Conservation (phyloP, 2,329 filamentous ascomycete species). For the Stagonosporopsis cucurbitacearum region DNA sequence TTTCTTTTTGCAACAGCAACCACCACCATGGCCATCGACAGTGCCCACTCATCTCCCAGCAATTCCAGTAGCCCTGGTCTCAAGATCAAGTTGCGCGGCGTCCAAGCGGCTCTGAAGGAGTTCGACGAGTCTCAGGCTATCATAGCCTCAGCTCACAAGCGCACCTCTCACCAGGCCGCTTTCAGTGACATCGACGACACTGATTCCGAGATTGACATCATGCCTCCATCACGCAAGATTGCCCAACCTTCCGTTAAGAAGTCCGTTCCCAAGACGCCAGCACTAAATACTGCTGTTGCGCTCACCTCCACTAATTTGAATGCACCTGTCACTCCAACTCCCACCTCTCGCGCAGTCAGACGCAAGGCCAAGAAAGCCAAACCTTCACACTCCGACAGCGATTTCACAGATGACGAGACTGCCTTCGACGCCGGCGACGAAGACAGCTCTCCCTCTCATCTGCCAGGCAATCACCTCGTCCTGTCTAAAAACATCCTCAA, state of each 20-base stretch:
- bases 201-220: slow-evolving; percentile 24
- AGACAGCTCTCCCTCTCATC: background rate
- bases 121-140: background rate
- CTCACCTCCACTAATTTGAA: no score
- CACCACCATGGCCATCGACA: background rate
- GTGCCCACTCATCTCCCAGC: background rate
- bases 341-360: background rate
- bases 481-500: slow-evolving; percentile 25
- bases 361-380: slow-evolving; percentile 2
- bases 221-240: slow-evolving; percentile 7
- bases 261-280: background rate
- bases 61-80: slow-evolving; percentile 5
- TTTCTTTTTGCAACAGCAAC: background rate
- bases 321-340: background rate
- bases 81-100: slow-evolving; percentile 22
- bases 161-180: background rate
- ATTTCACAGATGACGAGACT: slow-evolving; percentile 2
- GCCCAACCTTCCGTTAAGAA: background rate
- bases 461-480: slow-evolving; percentile 3
- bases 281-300: background rate
- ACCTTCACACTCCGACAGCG: background rate
- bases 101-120: slow-evolving; percentile 13
- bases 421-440: slow-evolving; percentile 2
- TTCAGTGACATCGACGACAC: slow-evolving; percentile 8
- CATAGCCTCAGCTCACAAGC: background rate